Percentiles rank a stretch among this genome's conserved stretches.
phyloP scores from a whole-genome alignment of 257 asterid genomes.

The Thymus mandschuricus region DNA sequence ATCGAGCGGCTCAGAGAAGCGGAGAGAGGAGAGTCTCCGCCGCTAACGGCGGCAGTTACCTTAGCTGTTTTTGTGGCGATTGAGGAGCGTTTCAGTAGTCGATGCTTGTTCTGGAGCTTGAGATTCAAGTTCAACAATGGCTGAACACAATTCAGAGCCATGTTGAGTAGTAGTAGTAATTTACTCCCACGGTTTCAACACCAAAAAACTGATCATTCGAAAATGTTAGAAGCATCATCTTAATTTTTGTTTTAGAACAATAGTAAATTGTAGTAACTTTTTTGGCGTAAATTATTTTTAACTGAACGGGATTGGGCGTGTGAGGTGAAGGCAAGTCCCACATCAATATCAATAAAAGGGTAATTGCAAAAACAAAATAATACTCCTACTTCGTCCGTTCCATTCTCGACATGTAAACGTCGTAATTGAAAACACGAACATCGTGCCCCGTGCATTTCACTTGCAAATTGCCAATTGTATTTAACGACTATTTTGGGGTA shows the following conservation, averaged over 20 bases:
- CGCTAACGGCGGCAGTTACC: background rate
- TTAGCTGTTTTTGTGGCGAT: slow-evolving; percentile 17
- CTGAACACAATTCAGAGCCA: slow-evolving; percentile 45
- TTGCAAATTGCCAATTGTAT: no score
- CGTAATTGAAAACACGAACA: no score
- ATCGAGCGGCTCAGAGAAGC: slow-evolving; percentile 24
- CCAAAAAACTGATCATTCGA: background rate
- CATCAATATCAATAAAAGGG: no score
- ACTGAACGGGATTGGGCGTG: background rate
- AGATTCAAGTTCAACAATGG: slow-evolving; percentile 38
- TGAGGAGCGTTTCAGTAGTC: slow-evolving; percentile 16
- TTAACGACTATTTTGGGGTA: no score
- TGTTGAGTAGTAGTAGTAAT: background rate
- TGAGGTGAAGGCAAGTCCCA: background rate
- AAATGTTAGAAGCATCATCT: background rate
- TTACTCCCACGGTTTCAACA: background rate
- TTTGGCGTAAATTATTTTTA: no score
- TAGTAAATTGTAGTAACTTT: no score
- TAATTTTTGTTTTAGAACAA: background rate
- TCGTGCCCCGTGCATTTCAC: no score
- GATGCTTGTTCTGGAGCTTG: slow-evolving; percentile 32
- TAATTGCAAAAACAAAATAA: no score
- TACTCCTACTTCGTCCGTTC: no score
- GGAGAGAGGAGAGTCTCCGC: slow-evolving; percentile 10
- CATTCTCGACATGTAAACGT: no score